Conservation (phyloP, 257 asterid species). For the Fraxinus pennsylvanica region DNA sequence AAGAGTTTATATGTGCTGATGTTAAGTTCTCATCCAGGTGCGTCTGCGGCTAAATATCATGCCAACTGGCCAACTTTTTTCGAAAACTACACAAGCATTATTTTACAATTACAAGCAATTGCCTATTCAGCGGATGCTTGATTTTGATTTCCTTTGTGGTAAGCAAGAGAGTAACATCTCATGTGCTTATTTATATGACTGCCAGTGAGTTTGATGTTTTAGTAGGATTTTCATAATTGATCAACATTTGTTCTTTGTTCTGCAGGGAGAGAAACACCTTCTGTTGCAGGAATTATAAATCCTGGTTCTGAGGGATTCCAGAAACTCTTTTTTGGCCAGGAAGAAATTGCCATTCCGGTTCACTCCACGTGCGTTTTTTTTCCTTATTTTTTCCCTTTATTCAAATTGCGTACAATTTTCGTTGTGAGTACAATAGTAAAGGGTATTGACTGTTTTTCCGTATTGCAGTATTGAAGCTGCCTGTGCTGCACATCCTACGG, state of each 20-base stretch:
- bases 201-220: neutral
- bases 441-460: constrained; percentile 17
- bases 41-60: constrained; percentile 40
- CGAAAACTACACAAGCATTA: constrained; percentile 85
- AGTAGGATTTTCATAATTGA: constrained; percentile 13
- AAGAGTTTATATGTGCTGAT: constrained; percentile 25
- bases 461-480: constrained; percentile 84
- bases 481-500: constrained; percentile 92
- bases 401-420: neutral
- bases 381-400: constrained; percentile 11
- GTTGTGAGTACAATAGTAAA: neutral
- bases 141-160: constrained; percentile 98
- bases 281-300: constrained; percentile 96
- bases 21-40: constrained; percentile 39
- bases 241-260: constrained; percentile 3
- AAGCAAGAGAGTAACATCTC: constrained; percentile 24
- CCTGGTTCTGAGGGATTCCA: constrained; percentile 99
- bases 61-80: constrained; percentile 95
- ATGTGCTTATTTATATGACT: constrained; percentile 14
- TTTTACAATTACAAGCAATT: constrained; percentile 94
- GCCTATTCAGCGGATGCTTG: constrained; percentile 99
- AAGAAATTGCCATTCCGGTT: constrained; percentile 96
- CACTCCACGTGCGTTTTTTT: constrained; percentile 67
- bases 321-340: constrained; percentile 95
- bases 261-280: constrained; percentile 96